A percentile compares a stretch with the other conserved stretches of the same genome.
Conservation (phyloP, 495 filamentous ascomycete genomes). For the Neurospora sp. region DNA sequence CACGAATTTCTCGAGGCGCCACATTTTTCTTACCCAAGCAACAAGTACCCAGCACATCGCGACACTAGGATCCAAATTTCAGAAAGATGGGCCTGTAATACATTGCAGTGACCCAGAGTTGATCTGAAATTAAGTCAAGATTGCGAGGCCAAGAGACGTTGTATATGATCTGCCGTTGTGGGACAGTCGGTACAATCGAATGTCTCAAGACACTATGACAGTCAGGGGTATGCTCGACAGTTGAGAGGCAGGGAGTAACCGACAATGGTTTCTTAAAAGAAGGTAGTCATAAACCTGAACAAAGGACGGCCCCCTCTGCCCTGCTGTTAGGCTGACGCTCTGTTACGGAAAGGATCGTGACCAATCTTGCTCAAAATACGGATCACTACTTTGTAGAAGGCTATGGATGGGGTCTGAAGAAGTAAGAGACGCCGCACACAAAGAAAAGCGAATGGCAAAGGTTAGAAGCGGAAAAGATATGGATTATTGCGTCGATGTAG, state of each 20-base stretch:
- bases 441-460: not conserved
- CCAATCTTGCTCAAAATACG: not conserved
- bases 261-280: not conserved
- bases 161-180: not conserved
- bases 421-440: not conserved
- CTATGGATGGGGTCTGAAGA: not conserved
- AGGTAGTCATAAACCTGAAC: not conserved
- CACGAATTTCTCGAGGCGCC: not conserved
- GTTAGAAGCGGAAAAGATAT: not conserved
- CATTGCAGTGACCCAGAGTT: not conserved
- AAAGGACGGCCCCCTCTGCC: not conserved
- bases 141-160: not conserved
- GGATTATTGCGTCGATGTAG: not conserved
- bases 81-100: not conserved
- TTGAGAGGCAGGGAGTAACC: not conserved
- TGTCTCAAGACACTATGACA: not conserved
- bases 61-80: not conserved
- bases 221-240: not conserved
- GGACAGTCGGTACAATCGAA: not conserved
- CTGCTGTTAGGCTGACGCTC: not conserved
- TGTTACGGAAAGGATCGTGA: not conserved
- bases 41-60: not conserved
- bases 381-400: not conserved
- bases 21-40: not conserved
- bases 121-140: not conserved